phyloP scores from a whole-genome alignment of 176 grass and related monocot species.

The Oryza meyeriana region DNA sequence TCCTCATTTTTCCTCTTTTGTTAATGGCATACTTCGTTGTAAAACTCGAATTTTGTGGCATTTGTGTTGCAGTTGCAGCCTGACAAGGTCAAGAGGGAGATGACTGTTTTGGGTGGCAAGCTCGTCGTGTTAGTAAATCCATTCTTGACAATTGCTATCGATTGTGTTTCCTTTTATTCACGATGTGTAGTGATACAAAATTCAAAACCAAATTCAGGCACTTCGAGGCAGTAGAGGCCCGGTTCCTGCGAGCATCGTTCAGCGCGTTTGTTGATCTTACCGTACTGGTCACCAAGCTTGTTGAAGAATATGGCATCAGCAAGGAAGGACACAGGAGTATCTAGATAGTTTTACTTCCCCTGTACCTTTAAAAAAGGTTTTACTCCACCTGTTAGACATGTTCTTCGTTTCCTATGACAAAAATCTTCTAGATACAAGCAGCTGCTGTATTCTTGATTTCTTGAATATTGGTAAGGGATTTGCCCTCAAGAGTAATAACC shows the following conservation, averaged over 20 bases:
- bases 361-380: background rate
- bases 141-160: background rate
- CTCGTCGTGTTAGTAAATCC: constrained; percentile 61
- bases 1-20: background rate
- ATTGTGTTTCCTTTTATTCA: background rate
- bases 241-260: constrained; percentile 78
- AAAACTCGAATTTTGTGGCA: background rate
- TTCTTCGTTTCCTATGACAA: background rate
- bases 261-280: constrained; percentile 74
- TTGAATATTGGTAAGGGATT: background rate
- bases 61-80: constrained; percentile 74
- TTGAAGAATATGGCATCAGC: constrained; percentile 57
- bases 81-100: constrained; percentile 80
- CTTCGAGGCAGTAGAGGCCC: constrained; percentile 80
- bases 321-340: background rate
- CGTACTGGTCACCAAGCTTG: constrained; percentile 71
- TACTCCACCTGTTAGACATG: background rate
- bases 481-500: background rate
- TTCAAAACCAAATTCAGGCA: constrained; percentile 36
- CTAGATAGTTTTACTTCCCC: background rate
- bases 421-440: background rate
- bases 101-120: constrained; percentile 63
- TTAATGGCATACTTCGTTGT: background rate
- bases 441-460: background rate
- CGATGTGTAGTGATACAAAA: background rate